These are phyloP conservation scores for Spathaspora boniae DNA, from an alignment of 805 yeast genomes.

Conservation along the genomic window DNA sequence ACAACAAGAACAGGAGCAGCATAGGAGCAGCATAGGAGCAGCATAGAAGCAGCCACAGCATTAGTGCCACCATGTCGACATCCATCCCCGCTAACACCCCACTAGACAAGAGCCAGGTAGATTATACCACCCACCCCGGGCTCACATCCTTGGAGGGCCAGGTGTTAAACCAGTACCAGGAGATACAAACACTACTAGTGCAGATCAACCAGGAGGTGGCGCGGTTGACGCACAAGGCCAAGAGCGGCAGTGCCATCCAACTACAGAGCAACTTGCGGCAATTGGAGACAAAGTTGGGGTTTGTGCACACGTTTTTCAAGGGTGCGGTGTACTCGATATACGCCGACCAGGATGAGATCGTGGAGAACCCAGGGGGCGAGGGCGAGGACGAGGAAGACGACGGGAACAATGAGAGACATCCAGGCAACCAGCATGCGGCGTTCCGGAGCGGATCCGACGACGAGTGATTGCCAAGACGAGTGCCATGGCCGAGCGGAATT, in stretches of 20 bases:
- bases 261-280: conserved; percentile 49
- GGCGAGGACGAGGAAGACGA: conserved; percentile 6
- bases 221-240: background rate
- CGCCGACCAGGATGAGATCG: conserved; percentile 18
- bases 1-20: too few relatives aligned
- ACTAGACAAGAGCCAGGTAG: too few relatives aligned
- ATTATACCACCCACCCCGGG: background rate
- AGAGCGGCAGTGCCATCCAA: background rate
- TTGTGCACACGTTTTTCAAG: conserved; percentile 63
- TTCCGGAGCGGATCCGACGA: too few relatives aligned
- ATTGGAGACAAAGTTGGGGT: conserved; percentile 59
- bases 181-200: conserved; percentile 4
- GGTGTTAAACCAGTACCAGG: conserved; percentile 6
- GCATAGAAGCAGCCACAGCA: too few relatives aligned
- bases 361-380: conserved; percentile 29
- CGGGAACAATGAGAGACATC: conserved; percentile 3
- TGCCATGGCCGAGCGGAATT: too few relatives aligned
- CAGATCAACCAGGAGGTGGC: conserved; percentile 5
- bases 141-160: conserved; percentile 1
- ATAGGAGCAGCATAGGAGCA: too few relatives aligned
- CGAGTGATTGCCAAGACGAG: too few relatives aligned
- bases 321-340: conserved; percentile 68
- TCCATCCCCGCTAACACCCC: too few relatives aligned
- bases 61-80: too few relatives aligned
- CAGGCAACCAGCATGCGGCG: too few relatives aligned